A percentile compares a stretch with the other conserved stretches of the same genome.
Evolutionary conservation across 2,329 filamentous ascomycete genomes (phyloP).

Genomic region (Paraphoma chrysanthemicola): DNA sequence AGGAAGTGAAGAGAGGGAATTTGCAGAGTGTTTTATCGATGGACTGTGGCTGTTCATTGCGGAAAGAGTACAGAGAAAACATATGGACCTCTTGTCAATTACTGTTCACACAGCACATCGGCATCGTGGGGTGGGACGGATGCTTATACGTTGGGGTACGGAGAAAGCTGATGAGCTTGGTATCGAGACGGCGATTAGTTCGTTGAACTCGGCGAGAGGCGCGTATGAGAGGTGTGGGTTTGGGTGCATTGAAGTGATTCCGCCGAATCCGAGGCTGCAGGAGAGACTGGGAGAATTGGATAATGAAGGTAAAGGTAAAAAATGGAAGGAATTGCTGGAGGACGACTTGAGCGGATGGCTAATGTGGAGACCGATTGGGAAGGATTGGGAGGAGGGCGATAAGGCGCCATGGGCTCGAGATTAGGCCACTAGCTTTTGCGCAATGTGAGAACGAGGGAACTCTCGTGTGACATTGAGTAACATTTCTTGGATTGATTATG

Average conservation of each 20-base stretch:
- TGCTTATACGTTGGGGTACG: slow-evolving; percentile 48
- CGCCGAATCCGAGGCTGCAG: slow-evolving; percentile 17
- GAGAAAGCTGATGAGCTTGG: slow-evolving; percentile 44
- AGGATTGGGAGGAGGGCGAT: slow-evolving; percentile 27
- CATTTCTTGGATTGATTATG: too few species aligned
- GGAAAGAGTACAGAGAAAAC: slow-evolving; percentile 19
- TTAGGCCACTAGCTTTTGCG: background rate
- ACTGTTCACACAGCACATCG: slow-evolving; percentile 35
- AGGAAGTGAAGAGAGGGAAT: slow-evolving; percentile 27
- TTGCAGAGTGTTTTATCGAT: slow-evolving; percentile 33
- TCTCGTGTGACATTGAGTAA: too few species aligned
- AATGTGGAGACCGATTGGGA: slow-evolving; percentile 31
- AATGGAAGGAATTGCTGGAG: slow-evolving; percentile 25
- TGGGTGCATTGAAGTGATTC: slow-evolving; percentile 26
- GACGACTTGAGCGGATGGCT: slow-evolving; percentile 30
- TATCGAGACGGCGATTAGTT: slow-evolving; percentile 27
- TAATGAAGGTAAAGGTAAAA: slow-evolving; percentile 16
- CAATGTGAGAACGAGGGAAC: background rate
- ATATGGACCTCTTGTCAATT: slow-evolving; percentile 28
- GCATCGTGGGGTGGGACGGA: slow-evolving; percentile 41
- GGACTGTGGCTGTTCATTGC: slow-evolving; percentile 28
- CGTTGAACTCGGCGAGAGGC: slow-evolving; percentile 18
- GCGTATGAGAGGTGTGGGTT: slow-evolving; percentile 31
- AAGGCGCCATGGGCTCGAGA: slow-evolving; percentile 23
- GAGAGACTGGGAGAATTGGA: background rate